Conservation (phyloP, 257 asterid species). For the Knoxia roxburghii region DNA sequence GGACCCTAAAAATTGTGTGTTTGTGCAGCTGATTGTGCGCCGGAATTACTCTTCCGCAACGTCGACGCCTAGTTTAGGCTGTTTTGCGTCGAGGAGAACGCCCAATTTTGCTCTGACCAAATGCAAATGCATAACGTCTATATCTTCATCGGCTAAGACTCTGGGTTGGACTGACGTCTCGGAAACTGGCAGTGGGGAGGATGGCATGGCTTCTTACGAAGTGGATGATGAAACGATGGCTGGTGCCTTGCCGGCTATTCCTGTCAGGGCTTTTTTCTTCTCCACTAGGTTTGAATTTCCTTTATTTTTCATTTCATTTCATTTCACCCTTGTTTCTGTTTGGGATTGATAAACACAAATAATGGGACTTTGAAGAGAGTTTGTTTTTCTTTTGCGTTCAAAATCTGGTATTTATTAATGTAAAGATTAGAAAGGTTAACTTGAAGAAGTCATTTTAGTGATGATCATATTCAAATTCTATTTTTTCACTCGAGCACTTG, state of each 20-base stretch:
- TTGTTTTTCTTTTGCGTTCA: neutral
- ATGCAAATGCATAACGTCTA: conserved; percentile 46
- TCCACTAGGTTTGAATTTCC: conserved; percentile 67
- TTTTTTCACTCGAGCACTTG: neutral
- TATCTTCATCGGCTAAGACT: conserved; percentile 40
- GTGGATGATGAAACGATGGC: conserved; percentile 36
- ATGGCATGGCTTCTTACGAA: conserved; percentile 21
- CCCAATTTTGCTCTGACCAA: conserved; percentile 31
- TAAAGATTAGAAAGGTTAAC: neutral
- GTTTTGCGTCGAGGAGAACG: conserved; percentile 22
- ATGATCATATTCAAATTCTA: no score
- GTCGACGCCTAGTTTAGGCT: neutral
- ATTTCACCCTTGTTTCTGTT: neutral
- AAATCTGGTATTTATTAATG: neutral
- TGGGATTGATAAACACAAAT: neutral
- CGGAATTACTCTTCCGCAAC: conserved; percentile 10
- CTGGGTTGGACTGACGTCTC: conserved; percentile 48
- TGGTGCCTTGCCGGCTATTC: conserved; percentile 39
- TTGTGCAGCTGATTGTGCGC: conserved; percentile 17
- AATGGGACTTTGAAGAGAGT: neutral
- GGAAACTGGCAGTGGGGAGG: conserved; percentile 23
- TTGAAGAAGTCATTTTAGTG: neutral
- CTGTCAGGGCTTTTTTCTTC: conserved; percentile 91
- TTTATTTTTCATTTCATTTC: neutral
- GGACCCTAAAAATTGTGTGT: neutral